Conservation (phyloP, 306 rosid genomes). For the Pyrus bretschneideri region DNA sequence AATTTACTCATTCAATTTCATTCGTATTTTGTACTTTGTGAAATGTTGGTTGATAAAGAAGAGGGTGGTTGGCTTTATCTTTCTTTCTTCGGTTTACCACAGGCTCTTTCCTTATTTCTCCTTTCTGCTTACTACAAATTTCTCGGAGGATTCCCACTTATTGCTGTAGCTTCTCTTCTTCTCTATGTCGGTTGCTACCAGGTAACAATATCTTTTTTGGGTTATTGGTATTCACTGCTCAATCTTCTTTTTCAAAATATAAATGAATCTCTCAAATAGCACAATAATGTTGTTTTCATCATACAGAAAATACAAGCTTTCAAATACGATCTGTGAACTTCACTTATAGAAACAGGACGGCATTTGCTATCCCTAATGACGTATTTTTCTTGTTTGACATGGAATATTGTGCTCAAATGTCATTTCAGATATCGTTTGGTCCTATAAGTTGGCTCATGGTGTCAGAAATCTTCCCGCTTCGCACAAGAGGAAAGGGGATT, state of each 20-base stretch:
- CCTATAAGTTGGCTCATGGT: conserved; percentile 99
- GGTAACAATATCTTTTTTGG: conserved; percentile 35
- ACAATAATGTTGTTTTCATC: not conserved
- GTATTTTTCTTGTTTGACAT: not conserved
- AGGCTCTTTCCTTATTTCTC: conserved; percentile 72
- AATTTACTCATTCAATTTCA: not conserved
- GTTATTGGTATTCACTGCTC: conserved; percentile 6
- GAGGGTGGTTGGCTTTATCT: conserved; percentile 15
- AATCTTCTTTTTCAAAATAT: conserved; percentile 1
- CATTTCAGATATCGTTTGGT: conserved; percentile 88
- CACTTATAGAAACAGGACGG: not conserved
- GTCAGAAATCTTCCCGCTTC: conserved; percentile 85
- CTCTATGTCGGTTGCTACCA: conserved; percentile 96
- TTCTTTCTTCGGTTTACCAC: conserved; percentile 19
- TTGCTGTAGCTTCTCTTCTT: conserved; percentile 88
- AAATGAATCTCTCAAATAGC: not conserved
- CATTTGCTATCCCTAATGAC: not conserved
- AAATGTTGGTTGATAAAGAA: not conserved
- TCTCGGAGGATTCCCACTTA: conserved; percentile 75
- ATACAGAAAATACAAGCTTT: not conserved
- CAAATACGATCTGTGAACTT: not conserved
- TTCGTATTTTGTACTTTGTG: not conserved
- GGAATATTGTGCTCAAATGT: too few relatives aligned
- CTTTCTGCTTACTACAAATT: conserved; percentile 85
- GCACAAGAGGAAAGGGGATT: conserved; percentile 89